phyloP scores from a whole-genome alignment of 2,329 filamentous ascomycete genomes.

The Ophiostoma piceae region DNA sequence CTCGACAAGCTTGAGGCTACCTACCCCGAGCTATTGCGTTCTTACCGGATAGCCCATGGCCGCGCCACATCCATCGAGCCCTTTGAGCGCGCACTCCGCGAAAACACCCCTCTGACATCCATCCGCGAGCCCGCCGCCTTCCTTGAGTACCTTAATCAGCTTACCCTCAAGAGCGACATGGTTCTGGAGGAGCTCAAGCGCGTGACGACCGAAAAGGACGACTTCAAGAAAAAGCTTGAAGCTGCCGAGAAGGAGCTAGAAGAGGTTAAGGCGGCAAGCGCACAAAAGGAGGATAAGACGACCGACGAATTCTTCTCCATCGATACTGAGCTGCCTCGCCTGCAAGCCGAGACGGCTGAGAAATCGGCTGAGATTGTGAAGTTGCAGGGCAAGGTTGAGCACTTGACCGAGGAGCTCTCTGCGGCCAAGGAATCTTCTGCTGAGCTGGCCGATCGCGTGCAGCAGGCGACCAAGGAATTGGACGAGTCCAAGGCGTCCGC shows the following conservation, averaged over 20 bases:
- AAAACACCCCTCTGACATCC: conserved; percentile 85
- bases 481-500: conserved; percentile 28
- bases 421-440: conserved; percentile 62
- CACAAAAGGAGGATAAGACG: conserved; percentile 31
- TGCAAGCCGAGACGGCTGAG: conserved; percentile 69
- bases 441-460: conserved; percentile 61
- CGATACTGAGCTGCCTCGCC: conserved; percentile 75
- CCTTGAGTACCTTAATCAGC: conserved; percentile 82
- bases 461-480: conserved; percentile 62
- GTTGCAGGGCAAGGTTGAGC: conserved; percentile 63
- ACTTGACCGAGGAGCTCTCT: conserved; percentile 62
- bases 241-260: conserved; percentile 62
- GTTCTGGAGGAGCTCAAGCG: conserved; percentile 89
- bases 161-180: conserved; percentile 84
- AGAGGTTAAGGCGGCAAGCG: conserved; percentile 38
- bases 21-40: conserved; percentile 87
- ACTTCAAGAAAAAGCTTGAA: conserved; percentile 70
- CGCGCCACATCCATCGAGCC: conserved; percentile 83
- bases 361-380: conserved; percentile 63
- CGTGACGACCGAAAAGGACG: conserved; percentile 74
- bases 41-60: conserved; percentile 85
- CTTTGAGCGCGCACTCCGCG: conserved; percentile 84
- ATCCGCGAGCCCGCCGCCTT: conserved; percentile 80
- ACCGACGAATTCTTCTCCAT: conserved; percentile 84
- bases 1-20: conserved; percentile 85